phyloP scores from a whole-genome alignment of 2,329 filamentous ascomycete genomes.

The Xylariaceae sp. region DNA sequence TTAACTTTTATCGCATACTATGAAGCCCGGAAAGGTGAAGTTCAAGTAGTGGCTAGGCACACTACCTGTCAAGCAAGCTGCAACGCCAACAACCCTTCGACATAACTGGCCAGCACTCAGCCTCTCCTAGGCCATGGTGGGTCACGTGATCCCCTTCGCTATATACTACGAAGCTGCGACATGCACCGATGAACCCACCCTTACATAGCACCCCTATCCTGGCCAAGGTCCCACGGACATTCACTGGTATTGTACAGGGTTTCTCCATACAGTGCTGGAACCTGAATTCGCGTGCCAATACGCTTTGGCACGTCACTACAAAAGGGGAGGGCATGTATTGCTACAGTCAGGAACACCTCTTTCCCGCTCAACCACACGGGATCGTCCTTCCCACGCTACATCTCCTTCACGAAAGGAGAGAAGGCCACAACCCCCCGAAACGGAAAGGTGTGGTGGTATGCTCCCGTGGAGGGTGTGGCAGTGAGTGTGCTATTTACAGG shows the following conservation, averaged over 20 bases:
- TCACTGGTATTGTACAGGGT: too few species aligned
- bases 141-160: constrained; percentile 30
- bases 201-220: constrained; percentile 17
- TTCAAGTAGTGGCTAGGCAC: too few species aligned
- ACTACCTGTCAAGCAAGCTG: too few species aligned
- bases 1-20: too few species aligned
- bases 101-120: constrained; percentile 2
- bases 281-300: too few species aligned
- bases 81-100: too few species aligned
- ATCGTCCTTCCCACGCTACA: constrained; percentile 17
- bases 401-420: constrained; percentile 31
- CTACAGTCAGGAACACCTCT: constrained; percentile 21
- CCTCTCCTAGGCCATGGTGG: constrained; percentile 18
- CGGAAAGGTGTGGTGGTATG: constrained; percentile 32
- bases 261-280: too few species aligned
- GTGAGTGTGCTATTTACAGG: constrained; percentile 23
- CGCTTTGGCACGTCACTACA: constrained; percentile 19
- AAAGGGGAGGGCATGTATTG: constrained; percentile 26
- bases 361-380: constrained; percentile 14
- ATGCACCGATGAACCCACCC: constrained; percentile 17
- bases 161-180: constrained; percentile 18
- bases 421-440: constrained; percentile 32
- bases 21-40: too few species aligned
- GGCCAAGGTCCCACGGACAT: constrained; percentile 4
- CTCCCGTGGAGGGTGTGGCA: constrained; percentile 18